Evolutionary conservation across 257 asterid species (phyloP).

Genomic region (Fraxinus pennsylvanica): DNA sequence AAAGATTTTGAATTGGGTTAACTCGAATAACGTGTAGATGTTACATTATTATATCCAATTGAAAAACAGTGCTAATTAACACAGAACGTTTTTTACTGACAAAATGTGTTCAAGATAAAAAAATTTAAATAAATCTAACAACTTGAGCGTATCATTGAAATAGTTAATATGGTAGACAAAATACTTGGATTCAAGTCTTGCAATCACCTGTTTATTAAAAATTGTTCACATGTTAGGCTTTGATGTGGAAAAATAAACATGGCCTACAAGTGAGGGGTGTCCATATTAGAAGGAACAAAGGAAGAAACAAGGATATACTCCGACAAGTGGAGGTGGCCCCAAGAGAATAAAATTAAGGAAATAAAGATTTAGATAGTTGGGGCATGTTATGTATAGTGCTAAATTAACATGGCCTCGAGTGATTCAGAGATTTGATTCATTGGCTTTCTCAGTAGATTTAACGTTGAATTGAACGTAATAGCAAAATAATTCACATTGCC

Average conservation of each 20-base stretch:
- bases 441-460: neutral
- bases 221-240: neutral
- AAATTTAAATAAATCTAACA: neutral
- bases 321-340: neutral
- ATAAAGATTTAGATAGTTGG: neutral
- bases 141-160: neutral
- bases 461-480: neutral
- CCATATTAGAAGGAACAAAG: neutral
- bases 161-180: neutral
- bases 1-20: neutral
- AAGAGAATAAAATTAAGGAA: neutral
- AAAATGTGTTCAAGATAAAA: too few relatives aligned
- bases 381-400: neutral
- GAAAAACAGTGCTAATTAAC: conserved; percentile 4
- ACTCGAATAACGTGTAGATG: neutral
- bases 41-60: conserved; percentile 9
- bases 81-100: too few relatives aligned
- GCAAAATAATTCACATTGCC: neutral
- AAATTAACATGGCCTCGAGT: neutral
- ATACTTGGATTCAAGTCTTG: neutral
- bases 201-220: neutral
- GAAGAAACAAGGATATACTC: neutral
- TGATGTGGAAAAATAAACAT: neutral
- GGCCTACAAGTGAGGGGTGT: neutral
- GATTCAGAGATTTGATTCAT: neutral